Conservation (phyloP, 1,284 basidiomycete species). For the Puccinia hordei region DNA sequence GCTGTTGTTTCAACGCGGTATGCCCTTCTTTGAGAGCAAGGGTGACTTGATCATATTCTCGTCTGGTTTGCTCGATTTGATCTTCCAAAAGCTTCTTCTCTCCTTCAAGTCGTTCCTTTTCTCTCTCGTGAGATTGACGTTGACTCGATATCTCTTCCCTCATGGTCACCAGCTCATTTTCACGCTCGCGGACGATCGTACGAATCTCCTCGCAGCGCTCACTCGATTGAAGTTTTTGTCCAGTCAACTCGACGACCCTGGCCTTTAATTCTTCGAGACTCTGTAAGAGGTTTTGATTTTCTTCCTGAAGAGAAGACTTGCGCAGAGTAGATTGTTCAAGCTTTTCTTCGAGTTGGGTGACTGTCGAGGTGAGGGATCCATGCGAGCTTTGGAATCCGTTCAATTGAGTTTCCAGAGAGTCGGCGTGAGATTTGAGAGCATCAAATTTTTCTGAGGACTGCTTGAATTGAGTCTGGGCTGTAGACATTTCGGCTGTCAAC, state of each 20-base stretch:
- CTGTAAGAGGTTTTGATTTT: slow-evolving; percentile 47
- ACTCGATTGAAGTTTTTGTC: slow-evolving; percentile 35
- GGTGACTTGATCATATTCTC: slow-evolving; percentile 16
- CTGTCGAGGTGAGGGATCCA: slow-evolving; percentile 1
- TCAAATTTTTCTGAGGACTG: slow-evolving; percentile 17
- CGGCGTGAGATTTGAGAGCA: slow-evolving; percentile 18
- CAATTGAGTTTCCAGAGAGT: slow-evolving; percentile 42
- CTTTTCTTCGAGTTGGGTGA: slow-evolving; percentile 35
- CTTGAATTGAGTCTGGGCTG: slow-evolving; percentile 20
- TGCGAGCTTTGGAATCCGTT: slow-evolving; percentile 23
- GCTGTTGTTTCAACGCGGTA: not conserved
- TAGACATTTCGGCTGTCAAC: slow-evolving; percentile 14
- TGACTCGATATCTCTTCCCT: slow-evolving; percentile 32
- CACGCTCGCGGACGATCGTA: slow-evolving; percentile 35
- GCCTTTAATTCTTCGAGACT: slow-evolving; percentile 42
- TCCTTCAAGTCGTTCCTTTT: not conserved
- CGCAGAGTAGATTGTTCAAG: slow-evolving; percentile 19
- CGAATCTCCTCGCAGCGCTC: slow-evolving; percentile 42
- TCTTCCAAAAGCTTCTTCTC: slow-evolving; percentile 14
- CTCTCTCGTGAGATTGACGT: slow-evolving; percentile 29
- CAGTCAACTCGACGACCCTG: slow-evolving; percentile 34
- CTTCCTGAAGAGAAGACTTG: slow-evolving; percentile 37
- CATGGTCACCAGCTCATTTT: slow-evolving; percentile 29
- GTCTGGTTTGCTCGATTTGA: slow-evolving; percentile 6
- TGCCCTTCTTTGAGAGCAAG: slow-evolving; percentile 21